Evolutionary conservation across 371 early-diverging fungal genomes (phyloP).

Genomic region (Actinomortierella wolfii): DNA sequence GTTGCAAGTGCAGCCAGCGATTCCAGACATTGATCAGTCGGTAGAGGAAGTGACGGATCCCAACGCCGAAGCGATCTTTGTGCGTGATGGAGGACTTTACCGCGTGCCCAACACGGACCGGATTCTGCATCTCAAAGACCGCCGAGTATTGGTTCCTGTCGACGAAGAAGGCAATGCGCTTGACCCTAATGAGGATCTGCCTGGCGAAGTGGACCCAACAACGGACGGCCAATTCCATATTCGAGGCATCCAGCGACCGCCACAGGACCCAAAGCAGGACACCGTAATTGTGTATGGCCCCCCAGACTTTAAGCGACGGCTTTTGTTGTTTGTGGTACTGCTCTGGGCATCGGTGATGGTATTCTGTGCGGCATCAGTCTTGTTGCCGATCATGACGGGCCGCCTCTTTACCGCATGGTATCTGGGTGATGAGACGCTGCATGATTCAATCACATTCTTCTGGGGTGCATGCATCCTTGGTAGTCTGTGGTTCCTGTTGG

Average conservation of each 20-base stretch:
- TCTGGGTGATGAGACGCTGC: too few species aligned
- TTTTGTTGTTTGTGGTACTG: constrained; percentile 51
- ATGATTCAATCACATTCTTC: too few species aligned
- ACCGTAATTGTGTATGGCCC: constrained; percentile 70
- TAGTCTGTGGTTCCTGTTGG: too few species aligned
- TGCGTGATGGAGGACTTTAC: constrained; percentile 62
- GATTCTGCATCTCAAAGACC: constrained; percentile 65
- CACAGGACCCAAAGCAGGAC: constrained; percentile 48
- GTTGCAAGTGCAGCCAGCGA: constrained; percentile 26
- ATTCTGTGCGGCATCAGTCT: constrained; percentile 37
- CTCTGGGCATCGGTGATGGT: constrained; percentile 57
- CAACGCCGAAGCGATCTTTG: constrained; percentile 57
- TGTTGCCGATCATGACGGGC: too few species aligned
- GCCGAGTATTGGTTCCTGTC: constrained; percentile 76
- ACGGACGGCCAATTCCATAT: constrained; percentile 51
- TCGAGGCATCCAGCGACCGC: constrained; percentile 38
- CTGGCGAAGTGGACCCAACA: constrained; percentile 57
- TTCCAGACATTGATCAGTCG: constrained; percentile 24
- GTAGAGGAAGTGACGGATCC: constrained; percentile 10
- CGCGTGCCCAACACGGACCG: constrained; percentile 64
- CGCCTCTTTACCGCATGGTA: too few species aligned
- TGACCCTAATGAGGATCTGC: constrained; percentile 61
- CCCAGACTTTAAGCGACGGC: constrained; percentile 54
- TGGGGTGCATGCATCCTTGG: too few species aligned
- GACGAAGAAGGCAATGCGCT: constrained; percentile 64